Evolutionary conservation across 129 eudicot genomes (phyloP).

Genomic region (Chrysanthemum makinoi): DNA sequence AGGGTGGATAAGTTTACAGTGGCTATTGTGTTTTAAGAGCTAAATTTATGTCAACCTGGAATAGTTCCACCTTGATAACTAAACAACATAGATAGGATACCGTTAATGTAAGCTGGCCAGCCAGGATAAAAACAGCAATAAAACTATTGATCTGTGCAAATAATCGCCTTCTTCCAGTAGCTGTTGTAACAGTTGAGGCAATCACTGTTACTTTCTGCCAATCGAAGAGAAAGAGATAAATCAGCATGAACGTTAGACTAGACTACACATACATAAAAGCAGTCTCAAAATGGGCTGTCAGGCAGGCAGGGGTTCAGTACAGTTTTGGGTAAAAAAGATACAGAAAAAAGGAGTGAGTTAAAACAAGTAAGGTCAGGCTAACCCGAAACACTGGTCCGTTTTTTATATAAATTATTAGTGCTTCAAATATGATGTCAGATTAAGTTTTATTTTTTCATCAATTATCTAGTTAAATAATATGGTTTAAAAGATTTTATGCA

Average conservation of each 20-base stretch:
- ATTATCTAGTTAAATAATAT: not conserved
- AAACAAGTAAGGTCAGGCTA: not conserved
- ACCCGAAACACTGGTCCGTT: not conserved
- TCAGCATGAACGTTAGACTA: constrained; percentile 4
- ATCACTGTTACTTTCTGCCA: constrained; percentile 92
- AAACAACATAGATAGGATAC: constrained; percentile 38
- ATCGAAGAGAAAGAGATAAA: constrained; percentile 1
- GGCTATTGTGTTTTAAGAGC: constrained; percentile 3
- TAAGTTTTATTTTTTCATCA: too few species aligned
- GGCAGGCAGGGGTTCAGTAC: not conserved
- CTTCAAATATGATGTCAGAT: not conserved
- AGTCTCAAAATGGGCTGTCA: not conserved
- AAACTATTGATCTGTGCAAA: constrained; percentile 96
- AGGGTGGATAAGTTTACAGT: not conserved
- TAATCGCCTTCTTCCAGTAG: constrained; percentile 75
- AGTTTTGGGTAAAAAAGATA: not conserved
- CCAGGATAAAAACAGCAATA: constrained; percentile 86
- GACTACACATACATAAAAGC: not conserved
- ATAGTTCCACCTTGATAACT: constrained; percentile 7
- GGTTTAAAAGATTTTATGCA: not conserved
- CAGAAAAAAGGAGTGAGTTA: too few species aligned
- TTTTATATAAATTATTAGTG: not conserved
- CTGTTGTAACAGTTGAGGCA: constrained; percentile 67
- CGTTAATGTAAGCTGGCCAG: constrained; percentile 93
- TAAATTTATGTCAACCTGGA: constrained; percentile 16